Conservation (phyloP, 2,329 filamentous ascomycete genomes). For the Aspergillus fumigatus region DNA sequence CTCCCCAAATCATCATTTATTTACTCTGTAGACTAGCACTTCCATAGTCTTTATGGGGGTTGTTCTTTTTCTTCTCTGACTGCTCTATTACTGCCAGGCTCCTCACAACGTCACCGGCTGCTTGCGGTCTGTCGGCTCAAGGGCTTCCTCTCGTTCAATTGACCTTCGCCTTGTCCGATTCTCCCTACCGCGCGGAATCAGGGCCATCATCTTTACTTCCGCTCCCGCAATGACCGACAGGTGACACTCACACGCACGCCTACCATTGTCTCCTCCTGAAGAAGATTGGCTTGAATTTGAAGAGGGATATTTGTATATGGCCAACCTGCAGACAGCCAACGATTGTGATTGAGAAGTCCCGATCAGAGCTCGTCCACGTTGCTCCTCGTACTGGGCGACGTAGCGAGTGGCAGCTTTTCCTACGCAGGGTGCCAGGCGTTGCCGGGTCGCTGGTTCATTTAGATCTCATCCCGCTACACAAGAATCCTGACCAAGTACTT, state of each 20-base stretch:
- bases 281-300: not conserved
- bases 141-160: not conserved
- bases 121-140: too few species aligned
- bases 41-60: not conserved
- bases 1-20: not conserved
- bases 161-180: constrained; percentile 5
- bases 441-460: not conserved
- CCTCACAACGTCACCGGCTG: not conserved
- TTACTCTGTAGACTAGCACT: not conserved
- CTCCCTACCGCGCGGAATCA: not conserved
- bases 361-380: not conserved
- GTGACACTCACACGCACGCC: constrained; percentile 8
- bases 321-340: not conserved
- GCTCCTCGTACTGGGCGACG: not conserved
- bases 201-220: not conserved
- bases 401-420: not conserved
- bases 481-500: not conserved
- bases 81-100: not conserved
- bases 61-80: not conserved
- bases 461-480: constrained; percentile 4
- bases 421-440: not conserved
- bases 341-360: not conserved
- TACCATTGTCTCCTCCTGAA: too few species aligned
- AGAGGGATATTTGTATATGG: not conserved
- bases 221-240: constrained; percentile 13